Percentiles rank a stretch among this genome's conserved stretches.
phyloP scores from a whole-genome alignment of 164 flowering plant species.

The Chloranthus sessilifolius region DNA sequence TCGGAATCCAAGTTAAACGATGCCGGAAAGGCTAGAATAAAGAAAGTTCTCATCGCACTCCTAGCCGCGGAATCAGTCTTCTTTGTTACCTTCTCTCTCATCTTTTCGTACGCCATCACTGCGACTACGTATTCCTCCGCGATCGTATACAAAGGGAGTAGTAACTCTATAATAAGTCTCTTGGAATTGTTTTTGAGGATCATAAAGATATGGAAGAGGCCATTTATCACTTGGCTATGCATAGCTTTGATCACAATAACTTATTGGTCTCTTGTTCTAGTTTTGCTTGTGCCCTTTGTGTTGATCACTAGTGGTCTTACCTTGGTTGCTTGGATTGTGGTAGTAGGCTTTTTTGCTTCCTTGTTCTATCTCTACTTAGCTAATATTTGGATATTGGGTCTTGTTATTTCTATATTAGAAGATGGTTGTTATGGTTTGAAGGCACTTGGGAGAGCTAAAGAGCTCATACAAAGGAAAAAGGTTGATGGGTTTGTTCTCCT shows the following conservation, averaged over 20 bases:
- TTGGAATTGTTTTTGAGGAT: slow-evolving; percentile 6
- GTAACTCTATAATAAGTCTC: neutral
- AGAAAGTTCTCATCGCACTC: neutral
- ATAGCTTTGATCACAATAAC: slow-evolving; percentile 1
- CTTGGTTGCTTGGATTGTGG: neutral
- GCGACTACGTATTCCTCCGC: neutral
- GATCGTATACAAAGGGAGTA: neutral
- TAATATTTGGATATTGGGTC: slow-evolving; percentile 11
- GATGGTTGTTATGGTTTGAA: slow-evolving; percentile 11
- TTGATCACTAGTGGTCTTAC: neutral
- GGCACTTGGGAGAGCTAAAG: slow-evolving; percentile 12
- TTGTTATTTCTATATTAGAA: slow-evolving; percentile 15
- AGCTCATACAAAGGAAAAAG: slow-evolving; percentile 19
- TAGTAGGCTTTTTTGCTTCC: neutral
- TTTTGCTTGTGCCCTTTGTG: neutral
- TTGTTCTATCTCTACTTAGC: slow-evolving; percentile 6
- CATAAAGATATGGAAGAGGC: slow-evolving; percentile 9
- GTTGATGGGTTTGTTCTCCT: slow-evolving; percentile 12
- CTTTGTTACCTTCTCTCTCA: neutral
- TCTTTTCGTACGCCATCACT: slow-evolving; percentile 5
- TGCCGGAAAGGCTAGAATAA: neutral
- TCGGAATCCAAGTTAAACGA: neutral
- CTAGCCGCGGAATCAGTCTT: slow-evolving; percentile 2
- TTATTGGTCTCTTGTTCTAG: neutral
- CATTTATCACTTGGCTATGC: slow-evolving; percentile 13